Conservation (phyloP, 768 basidiomycete genomes). For the Pilatotrama ljubarskyi region DNA sequence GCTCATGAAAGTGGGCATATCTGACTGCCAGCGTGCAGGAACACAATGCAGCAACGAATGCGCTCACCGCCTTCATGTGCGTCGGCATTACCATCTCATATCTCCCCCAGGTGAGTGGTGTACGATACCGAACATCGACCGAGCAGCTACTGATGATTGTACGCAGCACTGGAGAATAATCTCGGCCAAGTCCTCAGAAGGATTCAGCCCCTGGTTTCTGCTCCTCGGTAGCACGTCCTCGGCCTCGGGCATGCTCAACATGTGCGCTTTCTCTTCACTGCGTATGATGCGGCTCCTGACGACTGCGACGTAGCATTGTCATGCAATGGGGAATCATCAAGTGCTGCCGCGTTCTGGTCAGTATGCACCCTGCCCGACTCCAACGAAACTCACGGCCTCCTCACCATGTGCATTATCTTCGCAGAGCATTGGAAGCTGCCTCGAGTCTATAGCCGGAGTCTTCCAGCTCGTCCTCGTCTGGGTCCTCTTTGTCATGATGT, state of each 20-base stretch:
- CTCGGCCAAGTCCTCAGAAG: slow-evolving; percentile 73
- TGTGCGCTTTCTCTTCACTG: slow-evolving; percentile 47
- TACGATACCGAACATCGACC: slow-evolving; percentile 27
- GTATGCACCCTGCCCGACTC: slow-evolving; percentile 34
- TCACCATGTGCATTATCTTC: not conserved
- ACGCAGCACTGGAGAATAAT: slow-evolving; percentile 82
- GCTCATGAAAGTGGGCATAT: not conserved
- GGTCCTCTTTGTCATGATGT: slow-evolving; percentile 85
- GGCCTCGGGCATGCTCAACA: slow-evolving; percentile 82
- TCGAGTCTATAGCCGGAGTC: slow-evolving; percentile 80
- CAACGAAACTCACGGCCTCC: not conserved
- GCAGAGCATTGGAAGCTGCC: slow-evolving; percentile 68
- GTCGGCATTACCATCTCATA: slow-evolving; percentile 81
- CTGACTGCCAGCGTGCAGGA: slow-evolving; percentile 41
- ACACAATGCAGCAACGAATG: slow-evolving; percentile 70
- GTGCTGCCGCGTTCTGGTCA: slow-evolving; percentile 78
- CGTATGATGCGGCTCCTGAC: not conserved
- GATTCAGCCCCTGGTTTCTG: slow-evolving; percentile 90
- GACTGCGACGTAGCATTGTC: slow-evolving; percentile 53
- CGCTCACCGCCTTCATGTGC: slow-evolving; percentile 64
- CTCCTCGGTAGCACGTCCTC: slow-evolving; percentile 85
- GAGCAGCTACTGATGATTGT: not conserved
- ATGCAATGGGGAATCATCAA: slow-evolving; percentile 81
- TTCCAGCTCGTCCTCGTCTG: slow-evolving; percentile 83
- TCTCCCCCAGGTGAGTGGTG: slow-evolving; percentile 67